These are phyloP conservation scores for Fraxinus dipetala DNA, from an alignment of 305 asterid genomes.

Conservation along the genomic window DNA sequence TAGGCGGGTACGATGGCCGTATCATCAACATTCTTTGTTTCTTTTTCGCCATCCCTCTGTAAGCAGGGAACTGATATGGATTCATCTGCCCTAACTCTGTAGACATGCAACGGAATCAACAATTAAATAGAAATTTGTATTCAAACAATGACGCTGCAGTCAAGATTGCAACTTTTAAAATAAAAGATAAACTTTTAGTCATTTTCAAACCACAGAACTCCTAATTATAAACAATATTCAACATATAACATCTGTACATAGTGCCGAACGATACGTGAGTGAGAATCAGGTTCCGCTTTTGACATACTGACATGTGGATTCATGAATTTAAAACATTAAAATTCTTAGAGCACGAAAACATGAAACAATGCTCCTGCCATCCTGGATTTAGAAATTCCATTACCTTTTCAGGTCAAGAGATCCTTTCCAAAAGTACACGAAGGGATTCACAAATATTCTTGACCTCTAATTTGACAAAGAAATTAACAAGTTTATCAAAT, in stretches of 20 bases:
- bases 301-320: not conserved
- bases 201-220: slow-evolving; percentile 5
- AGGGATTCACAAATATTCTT: not conserved
- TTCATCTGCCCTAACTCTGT: slow-evolving; percentile 45
- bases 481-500: not conserved
- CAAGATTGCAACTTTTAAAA: not conserved
- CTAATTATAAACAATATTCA: not conserved
- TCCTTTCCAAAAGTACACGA: not conserved
- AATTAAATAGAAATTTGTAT: slow-evolving; percentile 5
- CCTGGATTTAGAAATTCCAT: not conserved
- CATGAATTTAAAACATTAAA: not conserved
- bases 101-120: slow-evolving; percentile 23
- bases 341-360: not conserved
- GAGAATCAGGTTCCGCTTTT: not conserved
- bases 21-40: slow-evolving; percentile 42
- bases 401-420: not conserved
- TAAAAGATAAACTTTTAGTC: not conserved
- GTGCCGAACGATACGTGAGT: not conserved
- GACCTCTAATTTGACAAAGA: not conserved
- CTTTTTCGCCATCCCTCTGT: slow-evolving; percentile 21
- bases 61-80: slow-evolving; percentile 37
- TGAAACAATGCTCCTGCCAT: not conserved
- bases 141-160: not conserved
- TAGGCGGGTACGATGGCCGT: slow-evolving; percentile 65
- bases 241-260: not conserved